Base-by-base conservation (phyloP, 2,329 filamentous ascomycete species). In the Alternaria incomplexa region DNA sequence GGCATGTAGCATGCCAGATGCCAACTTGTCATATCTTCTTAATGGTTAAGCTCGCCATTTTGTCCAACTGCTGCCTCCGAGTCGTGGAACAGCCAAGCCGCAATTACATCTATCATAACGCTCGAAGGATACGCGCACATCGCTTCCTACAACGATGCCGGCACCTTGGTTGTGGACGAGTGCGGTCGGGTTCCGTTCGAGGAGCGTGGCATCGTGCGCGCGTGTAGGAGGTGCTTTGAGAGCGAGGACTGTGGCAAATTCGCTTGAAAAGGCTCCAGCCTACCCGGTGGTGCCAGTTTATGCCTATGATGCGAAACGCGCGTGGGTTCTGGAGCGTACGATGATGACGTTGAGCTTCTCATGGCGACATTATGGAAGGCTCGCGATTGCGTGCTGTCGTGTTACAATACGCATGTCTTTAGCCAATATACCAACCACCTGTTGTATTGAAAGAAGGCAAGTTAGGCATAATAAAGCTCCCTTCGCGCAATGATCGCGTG, bases 11-110 rank as follows among this genome's bases (percentile, higher is more conserved):
- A 79, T 4, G 73, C 69, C n/a, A 77, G 62, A 55, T 77, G 75
- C 75, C 76, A 79, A 59, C 75, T 79, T 23, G 75, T 78, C 75
- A 77, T 79, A 15, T 77, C 71, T 56, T 73, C 68, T 36, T 64
- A 64, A 28, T 76, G 70, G 22, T 75, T 69, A 17, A 77, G 63
- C 1, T 74, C 65, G 22, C 75, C 75, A 64, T 73, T n/a, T 68
- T 70, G 57, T 74, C 52, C 23, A 77, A 53, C 26, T 77, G 76
- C 45, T 77, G 74, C 20, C 75, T 65, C 23, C 70, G 59, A 40
- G 71, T 57, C 7, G 70, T 74, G 20, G 69, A 67, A 74, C 71
- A 10, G 74, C 72, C 28, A 77, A 56, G n/a, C 68, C 53, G 17
- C 72, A 68, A 6, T 56, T 61, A 44, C 70, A 72, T 23, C 68